Percentiles rank a stretch among this genome's conserved stretches.
Conservation (phyloP, 2,329 filamentous ascomycete genomes). For the Epichloe coenophiala region DNA sequence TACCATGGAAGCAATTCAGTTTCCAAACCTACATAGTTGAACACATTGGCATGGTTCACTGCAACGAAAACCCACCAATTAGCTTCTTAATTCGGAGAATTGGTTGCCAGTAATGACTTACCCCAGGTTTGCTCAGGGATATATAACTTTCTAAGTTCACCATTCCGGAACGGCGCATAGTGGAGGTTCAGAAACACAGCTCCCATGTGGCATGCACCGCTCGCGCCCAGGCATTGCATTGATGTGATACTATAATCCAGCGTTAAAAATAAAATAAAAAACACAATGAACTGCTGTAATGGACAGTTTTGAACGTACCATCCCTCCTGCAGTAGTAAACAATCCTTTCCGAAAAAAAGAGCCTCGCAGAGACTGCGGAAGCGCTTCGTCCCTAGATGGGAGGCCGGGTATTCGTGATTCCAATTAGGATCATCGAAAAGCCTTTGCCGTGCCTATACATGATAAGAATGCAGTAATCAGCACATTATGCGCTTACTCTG, state of each 20-base stretch:
- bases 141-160: background rate
- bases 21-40: background rate
- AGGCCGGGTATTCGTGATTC: background rate
- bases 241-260: background rate
- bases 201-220: slow-evolving; percentile 1
- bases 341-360: background rate
- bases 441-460: background rate
- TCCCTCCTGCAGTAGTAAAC: background rate
- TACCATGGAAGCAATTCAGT: background rate
- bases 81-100: background rate
- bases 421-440: background rate
- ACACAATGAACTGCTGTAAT: background rate
- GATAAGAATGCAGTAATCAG: background rate
- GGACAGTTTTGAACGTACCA: background rate
- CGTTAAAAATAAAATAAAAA: background rate
- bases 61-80: background rate
- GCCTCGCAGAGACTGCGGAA: background rate
- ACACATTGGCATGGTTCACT: background rate
- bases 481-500: background rate
- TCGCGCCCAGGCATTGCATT: background rate
- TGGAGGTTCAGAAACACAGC: background rate
- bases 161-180: background rate
- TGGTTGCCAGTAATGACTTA: background rate
- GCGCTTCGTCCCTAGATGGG: background rate
- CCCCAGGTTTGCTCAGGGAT: background rate